phyloP scores from a whole-genome alignment of 495 filamentous ascomycete genomes.

The Penicillium odoratum region DNA sequence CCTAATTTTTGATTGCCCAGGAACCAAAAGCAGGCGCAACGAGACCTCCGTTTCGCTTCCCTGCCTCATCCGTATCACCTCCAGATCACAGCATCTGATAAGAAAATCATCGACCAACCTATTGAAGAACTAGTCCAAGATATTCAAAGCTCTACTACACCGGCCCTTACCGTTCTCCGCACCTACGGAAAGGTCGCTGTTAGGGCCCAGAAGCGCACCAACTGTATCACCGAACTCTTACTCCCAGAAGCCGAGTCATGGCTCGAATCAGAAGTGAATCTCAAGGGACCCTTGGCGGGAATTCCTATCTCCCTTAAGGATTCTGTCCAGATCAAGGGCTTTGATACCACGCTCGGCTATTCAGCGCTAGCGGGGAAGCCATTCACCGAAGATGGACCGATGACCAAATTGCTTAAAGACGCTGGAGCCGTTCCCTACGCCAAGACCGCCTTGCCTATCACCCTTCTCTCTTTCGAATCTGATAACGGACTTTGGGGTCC shows the following conservation, averaged over 20 bases:
- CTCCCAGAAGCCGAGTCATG: slow-evolving; percentile 79
- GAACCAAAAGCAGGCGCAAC: slow-evolving; percentile 75
- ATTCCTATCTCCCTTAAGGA: slow-evolving; percentile 91
- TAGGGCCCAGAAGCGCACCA: slow-evolving; percentile 82
- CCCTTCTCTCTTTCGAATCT: slow-evolving; percentile 88
- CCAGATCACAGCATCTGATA: slow-evolving; percentile 60
- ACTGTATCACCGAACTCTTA: slow-evolving; percentile 89
- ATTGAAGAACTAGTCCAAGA: slow-evolving; percentile 76
- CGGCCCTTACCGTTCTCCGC: slow-evolving; percentile 72
- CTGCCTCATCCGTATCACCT: slow-evolving; percentile 66
- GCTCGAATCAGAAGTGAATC: slow-evolving; percentile 67
- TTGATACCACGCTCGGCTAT: slow-evolving; percentile 85
- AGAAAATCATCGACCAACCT: slow-evolving; percentile 65
- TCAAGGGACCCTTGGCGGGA: slow-evolving; percentile 82
- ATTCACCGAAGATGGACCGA: slow-evolving; percentile 63
- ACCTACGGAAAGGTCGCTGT: slow-evolving; percentile 91
- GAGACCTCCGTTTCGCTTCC: slow-evolving; percentile 63
- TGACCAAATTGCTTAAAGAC: slow-evolving; percentile 80
- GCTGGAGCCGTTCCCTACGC: slow-evolving; percentile 95
- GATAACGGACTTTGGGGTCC: slow-evolving; percentile 88
- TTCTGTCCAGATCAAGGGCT: slow-evolving; percentile 79
- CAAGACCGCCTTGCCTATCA: slow-evolving; percentile 93
- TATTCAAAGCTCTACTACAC: slow-evolving; percentile 66
- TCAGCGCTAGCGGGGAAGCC: slow-evolving; percentile 69
- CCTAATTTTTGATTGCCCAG: slow-evolving; percentile 43